phyloP scores from a whole-genome alignment of 305 asterid genomes.

The Fraxinus sp. region DNA sequence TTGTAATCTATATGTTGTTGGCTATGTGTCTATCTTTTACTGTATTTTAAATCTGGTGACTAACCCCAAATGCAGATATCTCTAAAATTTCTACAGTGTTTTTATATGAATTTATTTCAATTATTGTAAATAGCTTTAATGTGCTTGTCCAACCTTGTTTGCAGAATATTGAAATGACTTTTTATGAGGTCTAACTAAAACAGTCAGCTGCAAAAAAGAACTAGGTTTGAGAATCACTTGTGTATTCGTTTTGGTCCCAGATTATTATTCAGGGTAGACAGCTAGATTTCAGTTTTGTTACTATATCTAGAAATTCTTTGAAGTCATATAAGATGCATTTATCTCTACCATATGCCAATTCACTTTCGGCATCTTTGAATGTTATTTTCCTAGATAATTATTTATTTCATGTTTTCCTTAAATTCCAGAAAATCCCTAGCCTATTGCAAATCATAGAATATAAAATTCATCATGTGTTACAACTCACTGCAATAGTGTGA shows the following conservation, averaged over 20 bases:
- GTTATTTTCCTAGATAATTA: too few relatives aligned
- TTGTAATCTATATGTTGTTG: too few relatives aligned
- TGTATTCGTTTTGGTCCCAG: not conserved
- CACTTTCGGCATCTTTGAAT: too few relatives aligned
- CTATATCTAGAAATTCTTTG: not conserved
- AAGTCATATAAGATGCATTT: too few relatives aligned
- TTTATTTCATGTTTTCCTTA: too few relatives aligned
- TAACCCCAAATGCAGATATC: too few relatives aligned
- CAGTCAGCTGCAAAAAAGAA: not conserved
- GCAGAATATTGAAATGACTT: not conserved
- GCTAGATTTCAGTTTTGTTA: not conserved
- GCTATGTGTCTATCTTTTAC: too few relatives aligned
- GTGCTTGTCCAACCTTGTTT: constrained; percentile 4
- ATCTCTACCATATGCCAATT: too few relatives aligned
- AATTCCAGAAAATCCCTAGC: too few relatives aligned
- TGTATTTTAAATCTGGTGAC: too few relatives aligned
- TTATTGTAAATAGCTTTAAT: not conserved
- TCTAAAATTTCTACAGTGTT: not conserved
- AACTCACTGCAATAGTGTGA: not conserved
- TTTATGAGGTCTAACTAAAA: not conserved
- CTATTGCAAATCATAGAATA: too few relatives aligned
- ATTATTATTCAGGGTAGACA: not conserved
- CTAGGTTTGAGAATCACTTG: constrained; percentile 7
- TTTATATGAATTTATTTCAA: not conserved
- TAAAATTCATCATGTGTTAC: too few relatives aligned